A percentile compares a stretch with the other conserved stretches of the same genome.
Evolutionary conservation across 2,329 filamentous ascomycete genomes (phyloP).

Genomic region (Elsinoe ampelina): DNA sequence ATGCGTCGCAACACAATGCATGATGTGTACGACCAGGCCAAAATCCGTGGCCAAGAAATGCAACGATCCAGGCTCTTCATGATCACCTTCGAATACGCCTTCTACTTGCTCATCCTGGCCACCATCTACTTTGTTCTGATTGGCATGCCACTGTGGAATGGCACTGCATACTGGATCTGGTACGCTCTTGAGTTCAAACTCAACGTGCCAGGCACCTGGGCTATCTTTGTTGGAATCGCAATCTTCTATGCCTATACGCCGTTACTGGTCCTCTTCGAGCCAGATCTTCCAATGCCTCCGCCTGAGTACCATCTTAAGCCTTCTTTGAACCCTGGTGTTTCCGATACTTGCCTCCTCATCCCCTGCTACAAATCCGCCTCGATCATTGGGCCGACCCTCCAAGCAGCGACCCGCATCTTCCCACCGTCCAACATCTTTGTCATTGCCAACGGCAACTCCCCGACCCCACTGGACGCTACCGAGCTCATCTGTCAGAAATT

Average conservation of each 20-base stretch:
- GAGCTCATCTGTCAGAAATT: constrained; percentile 36
- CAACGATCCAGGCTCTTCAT: constrained; percentile 27
- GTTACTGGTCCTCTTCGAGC: constrained; percentile 28
- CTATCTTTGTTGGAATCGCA: constrained; percentile 33
- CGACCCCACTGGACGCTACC: constrained; percentile 39
- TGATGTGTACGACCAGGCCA: constrained; percentile 21
- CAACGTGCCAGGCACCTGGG: constrained; percentile 32
- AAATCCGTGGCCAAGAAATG: constrained; percentile 16
- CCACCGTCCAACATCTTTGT: constrained; percentile 39
- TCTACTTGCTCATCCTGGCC: constrained; percentile 30
- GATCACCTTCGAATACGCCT: constrained; percentile 30
- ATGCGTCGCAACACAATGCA: constrained; percentile 16
- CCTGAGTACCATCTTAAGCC: constrained; percentile 14
- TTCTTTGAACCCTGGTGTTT: constrained; percentile 21
- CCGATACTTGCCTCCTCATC: constrained; percentile 37
- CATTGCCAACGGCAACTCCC: constrained; percentile 42
- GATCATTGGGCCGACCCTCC: constrained; percentile 35
- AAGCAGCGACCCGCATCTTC: constrained; percentile 39
- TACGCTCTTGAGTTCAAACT: constrained; percentile 34
- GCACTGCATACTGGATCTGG: constrained; percentile 36
- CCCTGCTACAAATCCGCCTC: constrained; percentile 40
- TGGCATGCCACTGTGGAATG: constrained; percentile 39
- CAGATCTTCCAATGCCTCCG: constrained; percentile 26
- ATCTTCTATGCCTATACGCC: constrained; percentile 21
- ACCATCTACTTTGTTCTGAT: constrained; percentile 41